Percentiles rank a stretch among this genome's conserved stretches.
phyloP scores from a whole-genome alignment of 139 green algal genomes.

The Chlamydomonas sp. region DNA sequence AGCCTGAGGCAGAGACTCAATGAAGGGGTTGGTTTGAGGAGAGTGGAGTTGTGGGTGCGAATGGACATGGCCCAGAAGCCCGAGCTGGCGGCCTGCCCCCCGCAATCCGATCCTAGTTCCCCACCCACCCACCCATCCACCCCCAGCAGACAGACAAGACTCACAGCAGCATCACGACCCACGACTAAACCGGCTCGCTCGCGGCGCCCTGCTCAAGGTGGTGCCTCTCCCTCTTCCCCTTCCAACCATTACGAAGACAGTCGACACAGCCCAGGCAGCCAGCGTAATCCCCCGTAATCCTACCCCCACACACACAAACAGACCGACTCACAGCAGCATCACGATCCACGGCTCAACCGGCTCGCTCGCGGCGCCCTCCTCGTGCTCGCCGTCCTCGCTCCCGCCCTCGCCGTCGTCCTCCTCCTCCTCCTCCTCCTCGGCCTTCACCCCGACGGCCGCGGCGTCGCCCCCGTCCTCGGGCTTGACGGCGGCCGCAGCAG shows the following conservation, averaged over 20 bases:
- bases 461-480: background rate
- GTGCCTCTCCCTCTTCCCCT: slow-evolving; percentile 33
- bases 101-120: no score
- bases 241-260: no score
- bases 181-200: background rate
- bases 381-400: slow-evolving; percentile 35
- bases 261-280: no score
- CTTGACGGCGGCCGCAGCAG: background rate
- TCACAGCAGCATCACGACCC: slow-evolving; percentile 14
- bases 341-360: slow-evolving; percentile 8
- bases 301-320: no score
- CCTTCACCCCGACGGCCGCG: background rate
- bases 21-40: no score
- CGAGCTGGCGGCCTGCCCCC: no score
- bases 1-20: no score
- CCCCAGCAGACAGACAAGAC: no score
- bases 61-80: no score
- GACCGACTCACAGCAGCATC: slow-evolving; percentile 7
- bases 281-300: no score
- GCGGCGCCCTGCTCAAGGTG: slow-evolving; percentile 26
- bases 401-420: slow-evolving; percentile 30
- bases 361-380: slow-evolving; percentile 19
- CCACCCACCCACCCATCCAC: no score
- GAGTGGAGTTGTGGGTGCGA: no score
- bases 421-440: slow-evolving; percentile 23